Evolutionary conservation across 1,139 yeast genomes (phyloP).

Genomic region (Pichia terricola): DNA sequence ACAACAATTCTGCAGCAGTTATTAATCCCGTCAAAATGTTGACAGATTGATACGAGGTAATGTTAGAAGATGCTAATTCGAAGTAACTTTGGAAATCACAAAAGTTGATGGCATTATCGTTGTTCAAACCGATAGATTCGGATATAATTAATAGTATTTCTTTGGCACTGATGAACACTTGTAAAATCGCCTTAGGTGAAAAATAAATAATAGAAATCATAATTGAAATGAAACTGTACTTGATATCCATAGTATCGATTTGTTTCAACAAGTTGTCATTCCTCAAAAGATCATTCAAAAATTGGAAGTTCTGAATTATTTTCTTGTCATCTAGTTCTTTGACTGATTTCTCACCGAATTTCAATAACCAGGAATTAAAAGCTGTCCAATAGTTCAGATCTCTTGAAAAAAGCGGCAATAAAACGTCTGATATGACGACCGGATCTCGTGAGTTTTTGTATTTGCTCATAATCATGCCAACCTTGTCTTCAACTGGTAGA

Average conservation of each 20-base stretch:
- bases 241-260: background rate
- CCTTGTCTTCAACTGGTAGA: too few relatives aligned
- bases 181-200: conserved; percentile 18
- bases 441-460: too few relatives aligned
- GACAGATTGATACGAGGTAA: conserved; percentile 15
- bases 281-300: conserved; percentile 13
- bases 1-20: conserved; percentile 34
- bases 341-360: conserved; percentile 11
- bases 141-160: conserved; percentile 13
- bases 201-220: conserved; percentile 17
- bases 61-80: background rate
- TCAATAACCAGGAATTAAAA: conserved; percentile 17
- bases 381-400: conserved; percentile 6
- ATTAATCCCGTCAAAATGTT: conserved; percentile 21
- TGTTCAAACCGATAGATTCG: too few relatives aligned
- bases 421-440: too few relatives aligned
- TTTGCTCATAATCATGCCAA: too few relatives aligned
- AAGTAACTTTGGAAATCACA: background rate
- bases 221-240: conserved; percentile 12
- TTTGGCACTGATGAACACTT: conserved; percentile 18
- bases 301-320: conserved; percentile 8
- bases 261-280: conserved; percentile 14
- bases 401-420: too few relatives aligned
- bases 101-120: too few relatives aligned
- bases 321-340: conserved; percentile 2